A percentile compares a stretch with the other conserved stretches of the same genome.
These are phyloP conservation scores for Immersiella caudata DNA, from an alignment of 495 filamentous ascomycete species.

Conservation along the genomic window DNA sequence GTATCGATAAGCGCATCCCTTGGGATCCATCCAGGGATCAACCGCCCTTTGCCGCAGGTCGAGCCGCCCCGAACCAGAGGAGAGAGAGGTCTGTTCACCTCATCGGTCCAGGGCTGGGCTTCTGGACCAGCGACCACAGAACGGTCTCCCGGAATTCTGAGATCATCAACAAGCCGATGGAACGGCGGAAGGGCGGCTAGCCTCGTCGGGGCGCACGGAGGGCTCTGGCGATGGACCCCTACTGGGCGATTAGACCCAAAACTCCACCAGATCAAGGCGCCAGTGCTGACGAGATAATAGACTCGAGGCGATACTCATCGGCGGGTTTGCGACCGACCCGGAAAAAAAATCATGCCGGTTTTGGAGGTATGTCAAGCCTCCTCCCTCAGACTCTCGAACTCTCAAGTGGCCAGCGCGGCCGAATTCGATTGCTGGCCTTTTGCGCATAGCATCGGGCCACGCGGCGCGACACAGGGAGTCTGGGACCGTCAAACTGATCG, in stretches of 20 bases:
- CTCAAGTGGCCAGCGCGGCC: background rate
- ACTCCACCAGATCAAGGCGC: too few species aligned
- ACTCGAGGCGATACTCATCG: too few species aligned
- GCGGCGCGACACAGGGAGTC: background rate
- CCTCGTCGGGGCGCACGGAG: background rate
- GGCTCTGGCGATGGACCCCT: too few species aligned
- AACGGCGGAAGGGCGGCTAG: slow-evolving; percentile 1
- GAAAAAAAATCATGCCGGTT: too few species aligned
- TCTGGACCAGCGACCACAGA: slow-evolving; percentile 8
- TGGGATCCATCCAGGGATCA: background rate
- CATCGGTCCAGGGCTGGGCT: background rate
- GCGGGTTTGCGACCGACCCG: too few species aligned
- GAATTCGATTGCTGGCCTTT: background rate
- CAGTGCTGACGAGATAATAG: too few species aligned
- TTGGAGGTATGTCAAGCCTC: too few species aligned
- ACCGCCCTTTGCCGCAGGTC: background rate
- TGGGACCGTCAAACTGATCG: background rate
- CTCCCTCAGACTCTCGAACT: background rate
- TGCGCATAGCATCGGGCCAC: background rate
- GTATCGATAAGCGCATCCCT: background rate
- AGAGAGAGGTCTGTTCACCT: slow-evolving; percentile 20
- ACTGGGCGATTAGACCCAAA: too few species aligned
- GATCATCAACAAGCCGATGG: slow-evolving; percentile 22
- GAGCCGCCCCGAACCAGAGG: slow-evolving; percentile 1
- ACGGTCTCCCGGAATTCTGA: slow-evolving; percentile 15